phyloP scores from a whole-genome alignment of 129 eudicot species.

The Dittrichia graveolens region DNA sequence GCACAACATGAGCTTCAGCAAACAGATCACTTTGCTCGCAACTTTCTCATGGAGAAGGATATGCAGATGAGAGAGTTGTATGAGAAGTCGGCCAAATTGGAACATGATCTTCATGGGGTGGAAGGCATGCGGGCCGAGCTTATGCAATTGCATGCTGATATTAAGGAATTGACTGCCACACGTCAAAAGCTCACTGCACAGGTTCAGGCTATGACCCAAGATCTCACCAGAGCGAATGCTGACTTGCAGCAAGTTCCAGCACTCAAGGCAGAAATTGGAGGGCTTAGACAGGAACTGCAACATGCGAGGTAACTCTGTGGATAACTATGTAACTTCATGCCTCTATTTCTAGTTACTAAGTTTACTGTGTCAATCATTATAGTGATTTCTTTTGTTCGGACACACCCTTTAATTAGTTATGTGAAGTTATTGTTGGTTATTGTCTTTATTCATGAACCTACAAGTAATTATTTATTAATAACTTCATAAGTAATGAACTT shows the following conservation, averaged over 20 bases:
- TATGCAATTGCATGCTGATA: conserved; percentile 62
- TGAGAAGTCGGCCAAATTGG: conserved; percentile 86
- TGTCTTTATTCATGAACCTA: neutral
- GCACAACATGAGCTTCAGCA: conserved; percentile 77
- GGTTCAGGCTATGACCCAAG: conserved; percentile 81
- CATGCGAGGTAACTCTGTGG: conserved; percentile 56
- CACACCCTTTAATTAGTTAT: neutral
- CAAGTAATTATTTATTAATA: neutral
- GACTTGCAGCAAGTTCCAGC: conserved; percentile 84
- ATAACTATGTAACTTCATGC: neutral
- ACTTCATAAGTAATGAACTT: conserved; percentile 6
- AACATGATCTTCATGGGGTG: conserved; percentile 69
- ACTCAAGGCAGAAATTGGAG: conserved; percentile 73
- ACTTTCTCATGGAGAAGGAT: conserved; percentile 70
- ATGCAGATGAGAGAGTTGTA: conserved; percentile 79
- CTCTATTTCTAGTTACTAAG: neutral
- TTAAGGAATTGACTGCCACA: conserved; percentile 66
- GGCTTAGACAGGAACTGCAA: conserved; percentile 70
- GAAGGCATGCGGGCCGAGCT: conserved; percentile 86
- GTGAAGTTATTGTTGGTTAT: neutral
- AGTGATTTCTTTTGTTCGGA: neutral
- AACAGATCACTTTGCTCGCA: conserved; percentile 61
- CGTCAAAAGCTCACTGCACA: conserved; percentile 77
- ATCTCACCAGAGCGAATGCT: conserved; percentile 63
- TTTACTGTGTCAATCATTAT: neutral